These are phyloP conservation scores for Ophiostoma perfectum DNA, from an alignment of 2,329 filamentous ascomycete genomes.

Conservation along the genomic window DNA sequence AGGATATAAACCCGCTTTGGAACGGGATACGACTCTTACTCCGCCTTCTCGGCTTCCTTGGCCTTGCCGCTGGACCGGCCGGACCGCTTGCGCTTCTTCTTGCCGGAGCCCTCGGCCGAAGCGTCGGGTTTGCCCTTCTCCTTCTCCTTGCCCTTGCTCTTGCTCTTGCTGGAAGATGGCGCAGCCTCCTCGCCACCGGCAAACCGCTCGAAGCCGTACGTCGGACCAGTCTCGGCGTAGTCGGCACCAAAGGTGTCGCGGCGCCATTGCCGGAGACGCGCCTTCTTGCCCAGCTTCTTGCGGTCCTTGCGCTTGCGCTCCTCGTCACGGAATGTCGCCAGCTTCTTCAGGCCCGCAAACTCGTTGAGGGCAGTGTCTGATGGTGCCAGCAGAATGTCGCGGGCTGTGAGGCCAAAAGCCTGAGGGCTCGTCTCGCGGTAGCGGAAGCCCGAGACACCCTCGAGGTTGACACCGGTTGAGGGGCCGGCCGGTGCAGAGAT, in stretches of 20 bases:
- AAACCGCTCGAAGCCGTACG: conserved; percentile 49
- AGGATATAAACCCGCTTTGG: not conserved
- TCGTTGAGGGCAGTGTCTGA: conserved; percentile 81
- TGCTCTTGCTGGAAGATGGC: conserved; percentile 30
- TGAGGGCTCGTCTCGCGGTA: conserved; percentile 93
- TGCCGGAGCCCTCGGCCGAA: conserved; percentile 28
- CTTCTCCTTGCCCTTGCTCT: conserved; percentile 28
- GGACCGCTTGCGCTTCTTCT: conserved; percentile 47
- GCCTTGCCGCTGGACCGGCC: conserved; percentile 38
- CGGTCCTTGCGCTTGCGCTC: conserved; percentile 86
- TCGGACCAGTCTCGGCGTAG: conserved; percentile 52
- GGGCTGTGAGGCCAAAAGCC: conserved; percentile 80
- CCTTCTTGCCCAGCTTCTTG: conserved; percentile 89
- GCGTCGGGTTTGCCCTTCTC: conserved; percentile 29
- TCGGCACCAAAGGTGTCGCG: conserved; percentile 57
- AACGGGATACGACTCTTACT: not conserved
- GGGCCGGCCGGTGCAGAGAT: conserved; percentile 34
- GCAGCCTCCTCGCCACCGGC: conserved; percentile 21
- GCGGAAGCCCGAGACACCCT: conserved; percentile 54
- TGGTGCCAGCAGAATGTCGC: conserved; percentile 84
- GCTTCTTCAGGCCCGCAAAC: conserved; percentile 90
- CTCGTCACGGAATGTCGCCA: conserved; percentile 79
- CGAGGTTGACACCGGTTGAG: conserved; percentile 25
- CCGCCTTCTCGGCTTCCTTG: conserved; percentile 17
- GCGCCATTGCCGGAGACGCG: conserved; percentile 79